Percentiles rank a stretch among this genome's conserved stretches.
Evolutionary conservation across 1,139 yeast genomes (phyloP).

Genomic region (Taphrina communis): DNA sequence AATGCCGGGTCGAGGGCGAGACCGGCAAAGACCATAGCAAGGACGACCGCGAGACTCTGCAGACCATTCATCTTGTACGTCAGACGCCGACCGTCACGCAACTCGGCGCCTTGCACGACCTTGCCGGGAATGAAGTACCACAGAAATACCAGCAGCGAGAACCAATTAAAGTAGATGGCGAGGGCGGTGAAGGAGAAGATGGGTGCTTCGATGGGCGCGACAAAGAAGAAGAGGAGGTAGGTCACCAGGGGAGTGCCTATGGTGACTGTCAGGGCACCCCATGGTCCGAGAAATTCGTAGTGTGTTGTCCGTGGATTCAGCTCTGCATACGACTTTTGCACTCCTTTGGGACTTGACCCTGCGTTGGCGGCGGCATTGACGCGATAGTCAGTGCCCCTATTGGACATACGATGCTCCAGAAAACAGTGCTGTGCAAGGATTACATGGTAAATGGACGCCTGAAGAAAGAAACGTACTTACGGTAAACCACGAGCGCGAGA

Average conservation of each 20-base stretch:
- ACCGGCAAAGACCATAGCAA: slow-evolving; percentile 42
- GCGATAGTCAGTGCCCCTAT: slow-evolving; percentile 6
- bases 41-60: slow-evolving; percentile 43
- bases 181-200: slow-evolving; percentile 59
- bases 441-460: background rate
- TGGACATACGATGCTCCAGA: background rate
- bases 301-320: slow-evolving; percentile 58
- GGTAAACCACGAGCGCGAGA: background rate
- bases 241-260: slow-evolving; percentile 70
- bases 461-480: background rate
- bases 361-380: slow-evolving; percentile 8
- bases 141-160: slow-evolving; percentile 64
- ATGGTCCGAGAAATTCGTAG: slow-evolving; percentile 75
- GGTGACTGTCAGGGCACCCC: slow-evolving; percentile 74
- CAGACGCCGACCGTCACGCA: slow-evolving; percentile 77
- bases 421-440: background rate
- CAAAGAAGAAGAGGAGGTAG: slow-evolving; percentile 61
- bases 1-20: slow-evolving; percentile 63
- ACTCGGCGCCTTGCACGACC: slow-evolving; percentile 64
- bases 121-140: slow-evolving; percentile 80
- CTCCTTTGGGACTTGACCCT: background rate
- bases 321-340: background rate
- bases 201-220: slow-evolving; percentile 52
- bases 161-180: slow-evolving; percentile 77
- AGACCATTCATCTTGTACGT: slow-evolving; percentile 81